Percentiles rank a stretch among this genome's conserved stretches.
These are phyloP conservation scores for Mallotus repandus DNA, from an alignment of 441 rosid species.

Conservation along the genomic window DNA sequence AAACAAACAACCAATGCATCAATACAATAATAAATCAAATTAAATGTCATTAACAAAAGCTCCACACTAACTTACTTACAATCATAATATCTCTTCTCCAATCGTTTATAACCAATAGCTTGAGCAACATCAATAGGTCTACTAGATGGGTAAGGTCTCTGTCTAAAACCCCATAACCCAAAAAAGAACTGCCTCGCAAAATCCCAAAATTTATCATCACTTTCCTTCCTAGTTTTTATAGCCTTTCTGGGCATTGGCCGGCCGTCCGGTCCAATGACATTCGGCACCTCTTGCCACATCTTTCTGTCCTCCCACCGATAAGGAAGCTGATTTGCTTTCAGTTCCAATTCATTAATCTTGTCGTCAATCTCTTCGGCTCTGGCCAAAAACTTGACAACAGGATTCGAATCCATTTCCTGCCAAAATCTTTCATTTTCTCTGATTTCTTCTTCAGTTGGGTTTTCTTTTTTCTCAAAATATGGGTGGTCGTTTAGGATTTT, in stretches of 20 bases:
- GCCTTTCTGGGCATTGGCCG: conserved; percentile 90
- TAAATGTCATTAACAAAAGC: no score
- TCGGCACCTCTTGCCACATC: conserved; percentile 69
- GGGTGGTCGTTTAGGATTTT: conserved; percentile 59
- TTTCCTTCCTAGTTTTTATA: conserved; percentile 61
- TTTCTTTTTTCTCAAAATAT: conserved; percentile 56
- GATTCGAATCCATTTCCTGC: conserved; percentile 53
- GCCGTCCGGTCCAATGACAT: conserved; percentile 72
- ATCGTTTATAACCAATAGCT: conserved; percentile 86
- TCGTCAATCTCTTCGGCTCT: conserved; percentile 66
- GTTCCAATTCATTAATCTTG: conserved; percentile 57
- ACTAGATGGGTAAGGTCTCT: conserved; percentile 82
- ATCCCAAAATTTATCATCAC: conserved; percentile 94
- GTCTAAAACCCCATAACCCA: conserved; percentile 90
- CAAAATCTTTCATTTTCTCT: conserved; percentile 70
- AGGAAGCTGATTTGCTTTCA: conserved; percentile 53
- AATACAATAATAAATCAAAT: no score
- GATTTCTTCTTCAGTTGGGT: conserved; percentile 61
- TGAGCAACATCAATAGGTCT: conserved; percentile 88
- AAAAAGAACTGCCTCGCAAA: conserved; percentile 77
- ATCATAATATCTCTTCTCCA: conserved; percentile 86
- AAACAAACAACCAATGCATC: not conserved
- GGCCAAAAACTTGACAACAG: conserved; percentile 60
- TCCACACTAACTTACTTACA: conserved; percentile 44
- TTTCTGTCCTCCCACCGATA: conserved; percentile 68